phyloP scores from a whole-genome alignment of 306 rosid genomes.

The Quercus suber region DNA sequence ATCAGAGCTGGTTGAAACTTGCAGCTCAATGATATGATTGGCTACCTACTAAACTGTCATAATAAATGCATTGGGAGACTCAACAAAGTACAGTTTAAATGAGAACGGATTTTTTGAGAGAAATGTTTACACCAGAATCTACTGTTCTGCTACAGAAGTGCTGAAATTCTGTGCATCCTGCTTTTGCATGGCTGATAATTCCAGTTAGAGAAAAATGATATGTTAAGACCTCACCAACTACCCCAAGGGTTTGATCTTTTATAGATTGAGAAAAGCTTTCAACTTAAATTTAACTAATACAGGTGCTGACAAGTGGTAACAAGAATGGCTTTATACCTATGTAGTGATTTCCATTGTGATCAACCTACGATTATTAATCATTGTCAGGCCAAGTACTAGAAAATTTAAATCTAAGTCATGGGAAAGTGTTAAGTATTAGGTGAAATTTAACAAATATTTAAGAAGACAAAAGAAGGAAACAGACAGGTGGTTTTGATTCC shows the following conservation, averaged over 20 bases:
- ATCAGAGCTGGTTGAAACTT: background rate
- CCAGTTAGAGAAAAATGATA: slow-evolving; percentile 25
- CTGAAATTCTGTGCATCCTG: slow-evolving; percentile 47
- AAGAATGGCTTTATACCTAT: slow-evolving; percentile 52
- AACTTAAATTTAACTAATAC: slow-evolving; percentile 5
- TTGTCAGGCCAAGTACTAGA: slow-evolving; percentile 16
- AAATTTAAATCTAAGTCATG: background rate
- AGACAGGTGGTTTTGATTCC: slow-evolving; percentile 67
- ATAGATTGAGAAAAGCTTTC: slow-evolving; percentile 3
- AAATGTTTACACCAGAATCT: slow-evolving; percentile 69
- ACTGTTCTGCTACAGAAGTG: slow-evolving; percentile 72
- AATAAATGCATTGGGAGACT: background rate
- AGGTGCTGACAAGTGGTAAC: background rate
- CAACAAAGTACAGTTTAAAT: slow-evolving; percentile 8
- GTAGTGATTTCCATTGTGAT: slow-evolving; percentile 41
- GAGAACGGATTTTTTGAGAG: background rate
- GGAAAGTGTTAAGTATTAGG: slow-evolving; percentile 16
- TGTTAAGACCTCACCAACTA: slow-evolving; percentile 16
- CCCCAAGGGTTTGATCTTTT: slow-evolving; percentile 13
- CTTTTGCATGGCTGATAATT: slow-evolving; percentile 55
- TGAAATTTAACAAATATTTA: slow-evolving; percentile 9
- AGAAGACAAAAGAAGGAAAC: slow-evolving; percentile 24
- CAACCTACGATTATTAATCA: slow-evolving; percentile 54
- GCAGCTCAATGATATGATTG: background rate
- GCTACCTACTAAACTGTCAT: background rate